Evolutionary conservation across 495 filamentous ascomycete species (phyloP).

Genomic region (Symbiotaphrina buchneri): DNA sequence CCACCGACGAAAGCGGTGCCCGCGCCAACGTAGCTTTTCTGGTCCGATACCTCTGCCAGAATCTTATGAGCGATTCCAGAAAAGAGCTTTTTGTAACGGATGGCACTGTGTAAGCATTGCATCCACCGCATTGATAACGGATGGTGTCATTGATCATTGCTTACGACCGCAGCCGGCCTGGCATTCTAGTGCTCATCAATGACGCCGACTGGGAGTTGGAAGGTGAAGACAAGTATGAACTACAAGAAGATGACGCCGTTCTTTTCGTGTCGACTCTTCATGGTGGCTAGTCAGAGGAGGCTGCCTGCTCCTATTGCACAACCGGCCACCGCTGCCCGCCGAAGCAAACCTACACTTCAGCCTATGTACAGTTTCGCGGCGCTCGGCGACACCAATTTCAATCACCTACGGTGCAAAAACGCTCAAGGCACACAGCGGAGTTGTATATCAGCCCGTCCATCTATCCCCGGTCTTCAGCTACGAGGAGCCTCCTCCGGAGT

Average conservation of each 20-base stretch:
- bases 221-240: conserved; percentile 72
- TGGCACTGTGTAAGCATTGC: conserved; percentile 51
- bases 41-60: conserved; percentile 55
- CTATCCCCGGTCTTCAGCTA: conserved; percentile 2
- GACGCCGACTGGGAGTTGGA: conserved; percentile 97
- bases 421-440: conserved; percentile 2
- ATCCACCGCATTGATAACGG: background rate
- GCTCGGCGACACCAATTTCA: no score
- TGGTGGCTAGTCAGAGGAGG: conserved; percentile 35
- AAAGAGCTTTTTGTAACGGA: conserved; percentile 81
- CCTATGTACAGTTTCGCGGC: no score
- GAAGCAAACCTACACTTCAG: no score
- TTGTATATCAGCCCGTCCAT: background rate
- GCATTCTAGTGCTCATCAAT: conserved; percentile 95
- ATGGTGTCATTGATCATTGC: conserved; percentile 1
- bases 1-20: conserved; percentile 27
- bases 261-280: conserved; percentile 97
- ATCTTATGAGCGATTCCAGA: conserved; percentile 67
- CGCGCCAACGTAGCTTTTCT: conserved; percentile 53
- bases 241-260: conserved; percentile 66
- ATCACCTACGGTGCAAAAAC: no score
- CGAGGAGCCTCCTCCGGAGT: no score
- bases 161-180: conserved; percentile 60
- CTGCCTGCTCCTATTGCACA: background rate
- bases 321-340: no score